phyloP scores from a whole-genome alignment of 306 rosid species.

The Ziziphus jujuba region DNA sequence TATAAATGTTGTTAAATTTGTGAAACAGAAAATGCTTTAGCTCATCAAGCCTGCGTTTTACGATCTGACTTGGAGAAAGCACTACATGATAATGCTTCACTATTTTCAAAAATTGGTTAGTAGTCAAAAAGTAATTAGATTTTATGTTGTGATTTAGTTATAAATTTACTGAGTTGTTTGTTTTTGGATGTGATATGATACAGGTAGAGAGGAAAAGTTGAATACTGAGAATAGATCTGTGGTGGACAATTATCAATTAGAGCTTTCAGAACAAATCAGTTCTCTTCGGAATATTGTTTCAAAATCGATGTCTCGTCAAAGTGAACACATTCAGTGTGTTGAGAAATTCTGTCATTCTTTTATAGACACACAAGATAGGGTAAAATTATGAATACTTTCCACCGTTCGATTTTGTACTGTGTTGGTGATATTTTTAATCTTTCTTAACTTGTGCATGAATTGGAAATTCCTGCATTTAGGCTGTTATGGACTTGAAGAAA shows the following conservation, averaged over 20 bases:
- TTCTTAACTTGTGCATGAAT: constrained; percentile 1
- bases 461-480: constrained; percentile 39
- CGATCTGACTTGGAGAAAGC: constrained; percentile 85
- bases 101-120: constrained; percentile 83
- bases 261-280: constrained; percentile 69
- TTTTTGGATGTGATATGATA: neutral
- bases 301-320: constrained; percentile 61
- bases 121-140: neutral
- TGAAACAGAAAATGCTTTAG: constrained; percentile 76
- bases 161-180: neutral
- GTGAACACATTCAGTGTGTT: constrained; percentile 71
- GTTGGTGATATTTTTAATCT: neutral
- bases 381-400: constrained; percentile 14
- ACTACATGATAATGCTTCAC: constrained; percentile 64
- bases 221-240: constrained; percentile 65
- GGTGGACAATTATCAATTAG: constrained; percentile 70
- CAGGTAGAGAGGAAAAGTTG: constrained; percentile 87
- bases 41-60: constrained; percentile 79
- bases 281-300: constrained; percentile 70
- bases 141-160: neutral
- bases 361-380: constrained; percentile 70
- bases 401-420: neutral
- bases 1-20: constrained; percentile 18
- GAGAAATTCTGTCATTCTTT: constrained; percentile 70
- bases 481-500: constrained; percentile 56